These are phyloP conservation scores for Syzygium syzygioides DNA, from an alignment of 441 rosid genomes.

Conservation along the genomic window DNA sequence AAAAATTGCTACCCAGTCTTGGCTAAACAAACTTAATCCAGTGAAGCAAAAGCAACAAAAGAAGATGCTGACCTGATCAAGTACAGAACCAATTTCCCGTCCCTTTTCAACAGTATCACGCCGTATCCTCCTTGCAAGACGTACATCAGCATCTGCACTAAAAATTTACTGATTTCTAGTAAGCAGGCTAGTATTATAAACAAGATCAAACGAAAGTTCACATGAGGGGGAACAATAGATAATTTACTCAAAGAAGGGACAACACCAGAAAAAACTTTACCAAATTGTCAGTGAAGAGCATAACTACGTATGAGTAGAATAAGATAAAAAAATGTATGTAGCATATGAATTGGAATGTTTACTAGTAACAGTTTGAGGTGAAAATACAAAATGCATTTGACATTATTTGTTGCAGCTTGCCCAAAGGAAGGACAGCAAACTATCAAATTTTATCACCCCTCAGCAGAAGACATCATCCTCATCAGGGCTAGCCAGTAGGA, in stretches of 20 bases:
- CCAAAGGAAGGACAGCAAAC: neutral
- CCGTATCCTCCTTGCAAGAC: slow-evolving; percentile 95
- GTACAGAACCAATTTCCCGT: slow-evolving; percentile 82
- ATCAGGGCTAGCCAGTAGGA: neutral
- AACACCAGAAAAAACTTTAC: neutral
- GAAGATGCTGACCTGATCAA: slow-evolving; percentile 72
- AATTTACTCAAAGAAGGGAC: neutral
- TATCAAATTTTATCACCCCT: neutral
- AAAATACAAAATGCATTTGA: neutral
- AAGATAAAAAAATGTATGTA: neutral
- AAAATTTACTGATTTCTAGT: slow-evolving; percentile 39
- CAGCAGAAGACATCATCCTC: neutral
- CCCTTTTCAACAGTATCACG: slow-evolving; percentile 88
- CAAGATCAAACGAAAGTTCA: slow-evolving; percentile 5
- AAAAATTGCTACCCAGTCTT: neutral
- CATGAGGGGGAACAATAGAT: neutral
- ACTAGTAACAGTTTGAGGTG: neutral
- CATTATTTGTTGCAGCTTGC: neutral
- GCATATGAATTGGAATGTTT: neutral
- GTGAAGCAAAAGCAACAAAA: neutral
- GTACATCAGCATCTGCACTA: slow-evolving; percentile 99
- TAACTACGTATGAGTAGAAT: neutral
- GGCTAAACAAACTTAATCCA: neutral
- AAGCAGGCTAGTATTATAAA: slow-evolving; percentile 28
- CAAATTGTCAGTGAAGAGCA: neutral